Conservation (phyloP, 345 rosid genomes). For the Barbarea vulgaris region DNA sequence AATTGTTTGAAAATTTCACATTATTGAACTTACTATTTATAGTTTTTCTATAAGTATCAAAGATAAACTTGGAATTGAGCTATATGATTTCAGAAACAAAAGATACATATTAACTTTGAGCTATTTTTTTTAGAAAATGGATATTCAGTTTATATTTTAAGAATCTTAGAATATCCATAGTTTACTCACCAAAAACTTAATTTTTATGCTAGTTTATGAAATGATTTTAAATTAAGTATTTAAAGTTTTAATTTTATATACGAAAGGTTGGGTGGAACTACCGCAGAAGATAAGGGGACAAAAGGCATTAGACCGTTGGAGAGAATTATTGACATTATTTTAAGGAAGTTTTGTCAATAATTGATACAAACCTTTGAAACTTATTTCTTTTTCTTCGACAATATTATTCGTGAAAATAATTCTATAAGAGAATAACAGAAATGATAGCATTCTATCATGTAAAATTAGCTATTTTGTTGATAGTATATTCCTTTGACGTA, state of each 20-base stretch:
- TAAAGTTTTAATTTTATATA: neutral
- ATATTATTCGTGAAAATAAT: neutral
- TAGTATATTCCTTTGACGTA: neutral
- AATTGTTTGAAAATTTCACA: neutral
- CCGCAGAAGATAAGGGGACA: conserved; percentile 32
- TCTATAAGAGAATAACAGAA: neutral
- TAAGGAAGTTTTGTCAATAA: conserved; percentile 23
- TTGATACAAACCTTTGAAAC: conserved; percentile 4
- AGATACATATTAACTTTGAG: neutral
- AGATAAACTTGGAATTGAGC: neutral
- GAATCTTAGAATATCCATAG: neutral
- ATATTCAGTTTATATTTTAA: neutral
- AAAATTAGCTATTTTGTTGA: neutral
- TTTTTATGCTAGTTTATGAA: conserved; percentile 2
- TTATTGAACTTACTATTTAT: neutral
- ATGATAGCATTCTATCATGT: neutral
- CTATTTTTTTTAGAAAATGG: neutral
- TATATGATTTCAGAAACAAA: neutral
- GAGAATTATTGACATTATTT: conserved; percentile 30
- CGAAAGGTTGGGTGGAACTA: conserved; percentile 32
- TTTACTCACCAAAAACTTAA: neutral
- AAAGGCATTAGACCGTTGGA: conserved; percentile 37
- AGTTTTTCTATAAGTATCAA: neutral
- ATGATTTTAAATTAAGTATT: neutral
- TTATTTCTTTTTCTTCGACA: neutral